A percentile compares a stretch with the other conserved stretches of the same genome.
Evolutionary conservation across 2,329 filamentous ascomycete genomes (phyloP).

Genomic region (Paecilomyces dactylethromorphus): DNA sequence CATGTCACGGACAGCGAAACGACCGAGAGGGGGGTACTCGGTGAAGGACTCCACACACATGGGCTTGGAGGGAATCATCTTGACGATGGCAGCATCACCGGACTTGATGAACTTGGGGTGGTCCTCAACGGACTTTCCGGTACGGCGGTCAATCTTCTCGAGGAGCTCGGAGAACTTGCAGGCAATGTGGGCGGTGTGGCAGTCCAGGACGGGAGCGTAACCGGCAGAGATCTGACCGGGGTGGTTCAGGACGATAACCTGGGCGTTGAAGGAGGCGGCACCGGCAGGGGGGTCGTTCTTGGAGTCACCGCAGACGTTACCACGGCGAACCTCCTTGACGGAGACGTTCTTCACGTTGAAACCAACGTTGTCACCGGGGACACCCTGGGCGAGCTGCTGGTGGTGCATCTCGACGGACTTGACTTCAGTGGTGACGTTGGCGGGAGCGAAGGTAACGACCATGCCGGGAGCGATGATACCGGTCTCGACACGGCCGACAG

Average conservation of each 20-base stretch:
- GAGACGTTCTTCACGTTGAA: constrained; percentile 99
- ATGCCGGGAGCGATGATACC: constrained; percentile 80
- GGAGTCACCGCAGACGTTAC: constrained; percentile 99
- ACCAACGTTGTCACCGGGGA: constrained; percentile 99
- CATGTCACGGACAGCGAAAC: constrained; percentile 99
- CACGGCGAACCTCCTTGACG: constrained; percentile 99
- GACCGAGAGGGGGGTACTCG: constrained; percentile 97
- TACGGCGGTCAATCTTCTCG: constrained; percentile 99
- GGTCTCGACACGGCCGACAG: constrained; percentile 99
- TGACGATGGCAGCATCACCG: constrained; percentile 99
- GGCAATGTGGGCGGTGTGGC: constrained; percentile 99
- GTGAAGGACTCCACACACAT: constrained; percentile 99
- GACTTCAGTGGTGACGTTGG: constrained; percentile 99
- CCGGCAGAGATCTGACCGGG: constrained; percentile 98
- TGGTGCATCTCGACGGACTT: constrained; percentile 99
- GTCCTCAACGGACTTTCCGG: constrained; percentile 91
- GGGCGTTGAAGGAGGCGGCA: constrained; percentile 93
- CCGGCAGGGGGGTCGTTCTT: constrained; percentile 96
- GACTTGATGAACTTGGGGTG: constrained; percentile 99
- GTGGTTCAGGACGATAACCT: constrained; percentile 99
- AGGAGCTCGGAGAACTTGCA: constrained; percentile 99
- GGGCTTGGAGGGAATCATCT: constrained; percentile 99
- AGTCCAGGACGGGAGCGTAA: constrained; percentile 98
- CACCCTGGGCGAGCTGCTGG: constrained; percentile 93
- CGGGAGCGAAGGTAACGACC: constrained; percentile 94